Evolutionary conservation across 345 rosid species (phyloP), one percentile per base, ranked within the genome.

Genomic region (Camelina hispida): DNA sequence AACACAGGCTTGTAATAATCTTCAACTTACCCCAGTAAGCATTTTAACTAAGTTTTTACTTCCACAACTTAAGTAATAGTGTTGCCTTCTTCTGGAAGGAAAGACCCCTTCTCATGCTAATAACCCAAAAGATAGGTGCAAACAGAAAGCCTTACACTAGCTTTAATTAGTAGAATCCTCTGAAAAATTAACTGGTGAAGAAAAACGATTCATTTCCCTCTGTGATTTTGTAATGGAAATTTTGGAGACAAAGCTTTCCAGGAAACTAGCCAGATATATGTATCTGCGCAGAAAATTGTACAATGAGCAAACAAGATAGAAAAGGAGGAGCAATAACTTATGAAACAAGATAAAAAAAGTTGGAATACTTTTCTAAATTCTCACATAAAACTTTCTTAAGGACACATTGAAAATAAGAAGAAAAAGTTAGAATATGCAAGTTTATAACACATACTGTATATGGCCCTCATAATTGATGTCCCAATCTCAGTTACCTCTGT

Each of bases 171-270:
- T 25, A 25, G 4, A 25, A 25, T 25, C 28, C 28, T 3, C 0
- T 25, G 28, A 25, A 25, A 25, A 25, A 3, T 0, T 25, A 25
- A 25, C 4, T 25, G 22, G 98, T 89, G 83, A 93, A 96, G 86
- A 23, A 23, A 23, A 23, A 23, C 89, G 99, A 96, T 74, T 96
- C 99, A 75, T 91, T 92, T 82, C 98, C 99, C 83, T 96, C 99
- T 13, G 90, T 84, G 65, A 96, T 84, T 88, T 83, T 93, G 80
- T 90, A 96, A 74, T 42, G 99, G 99, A 73, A 96, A 93, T 76
- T 83, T 85, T 50, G 85, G 87, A 80, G 96, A 76, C 80, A 93
- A 82, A 82, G 75, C 95, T 93, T 71, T 96, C 99, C 13, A 92
- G 84, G 59, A 89, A 86, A 32, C 82, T 80, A 61, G 99, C 98